Conservation (phyloP, 2,329 filamentous ascomycete species). For the Colletotrichum sp. region DNA sequence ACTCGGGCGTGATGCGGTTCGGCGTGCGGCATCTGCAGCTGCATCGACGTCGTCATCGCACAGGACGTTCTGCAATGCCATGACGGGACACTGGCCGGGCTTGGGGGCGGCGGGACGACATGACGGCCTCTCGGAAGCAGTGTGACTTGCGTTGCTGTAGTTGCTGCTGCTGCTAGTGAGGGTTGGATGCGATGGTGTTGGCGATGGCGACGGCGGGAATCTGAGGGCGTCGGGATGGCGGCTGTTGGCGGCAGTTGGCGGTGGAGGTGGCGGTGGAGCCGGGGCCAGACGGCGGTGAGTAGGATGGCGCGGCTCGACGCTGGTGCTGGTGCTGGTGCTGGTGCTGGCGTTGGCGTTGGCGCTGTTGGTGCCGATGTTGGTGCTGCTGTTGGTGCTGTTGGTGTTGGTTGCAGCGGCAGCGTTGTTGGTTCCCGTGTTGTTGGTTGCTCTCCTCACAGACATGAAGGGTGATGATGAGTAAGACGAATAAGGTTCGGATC, state of each 20-base stretch:
- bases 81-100: slow-evolving; percentile 14
- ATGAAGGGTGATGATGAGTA: neutral
- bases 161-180: neutral
- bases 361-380: neutral
- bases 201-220: slow-evolving; percentile 14
- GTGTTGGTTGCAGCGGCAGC: neutral
- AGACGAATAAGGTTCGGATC: neutral
- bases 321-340: neutral
- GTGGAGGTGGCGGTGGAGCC: neutral
- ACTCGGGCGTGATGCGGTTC: slow-evolving; percentile 6
- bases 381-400: neutral
- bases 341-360: neutral
- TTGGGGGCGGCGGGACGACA: slow-evolving; percentile 3
- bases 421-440: neutral
- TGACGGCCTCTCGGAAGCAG: neutral
- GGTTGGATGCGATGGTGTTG: slow-evolving; percentile 14
- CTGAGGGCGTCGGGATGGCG: slow-evolving; percentile 7
- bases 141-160: neutral
- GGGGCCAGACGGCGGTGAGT: neutral
- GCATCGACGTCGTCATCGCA: neutral
- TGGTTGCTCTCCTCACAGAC: neutral
- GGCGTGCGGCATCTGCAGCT: neutral
- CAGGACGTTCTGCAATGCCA: slow-evolving; percentile 20
- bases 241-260: neutral
- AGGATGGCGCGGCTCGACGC: neutral